Conservation (phyloP, 176 grass and related monocot genomes). For the Triticum timopheevii region DNA sequence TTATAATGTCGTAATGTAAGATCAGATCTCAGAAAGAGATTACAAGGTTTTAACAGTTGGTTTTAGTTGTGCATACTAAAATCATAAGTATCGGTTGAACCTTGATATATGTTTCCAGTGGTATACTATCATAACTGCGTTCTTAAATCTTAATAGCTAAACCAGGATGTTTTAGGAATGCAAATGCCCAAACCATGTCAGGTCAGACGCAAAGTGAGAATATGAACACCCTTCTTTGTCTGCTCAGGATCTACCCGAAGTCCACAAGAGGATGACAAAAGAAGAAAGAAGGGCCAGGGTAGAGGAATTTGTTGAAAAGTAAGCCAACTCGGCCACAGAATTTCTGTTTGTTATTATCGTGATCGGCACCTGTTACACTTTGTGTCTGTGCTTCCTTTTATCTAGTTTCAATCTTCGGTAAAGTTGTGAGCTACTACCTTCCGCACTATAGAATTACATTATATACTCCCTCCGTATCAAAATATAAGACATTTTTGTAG, state of each 20-base stretch:
- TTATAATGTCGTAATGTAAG: not conserved
- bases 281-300: constrained; percentile 31
- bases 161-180: not conserved
- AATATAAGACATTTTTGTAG: too few species aligned
- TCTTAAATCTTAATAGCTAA: not conserved
- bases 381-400: not conserved
- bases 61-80: not conserved
- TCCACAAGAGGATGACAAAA: constrained; percentile 30
- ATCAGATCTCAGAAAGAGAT: not conserved
- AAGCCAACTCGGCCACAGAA: not conserved
- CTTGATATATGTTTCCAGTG: not conserved
- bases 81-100: not conserved
- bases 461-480: not conserved
- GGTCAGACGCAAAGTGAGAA: not conserved
- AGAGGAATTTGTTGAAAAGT: constrained; percentile 25
- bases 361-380: not conserved
- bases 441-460: not conserved
- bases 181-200: not conserved
- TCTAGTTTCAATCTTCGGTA: not conserved
- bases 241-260: constrained; percentile 18
- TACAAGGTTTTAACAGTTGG: not conserved
- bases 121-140: not conserved
- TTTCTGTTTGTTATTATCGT: not conserved
- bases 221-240: constrained; percentile 20
- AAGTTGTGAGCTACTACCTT: not conserved